Evolutionary conservation across 805 yeast genomes (phyloP).

Genomic region (Kodamaea hsintzibuensis): DNA sequence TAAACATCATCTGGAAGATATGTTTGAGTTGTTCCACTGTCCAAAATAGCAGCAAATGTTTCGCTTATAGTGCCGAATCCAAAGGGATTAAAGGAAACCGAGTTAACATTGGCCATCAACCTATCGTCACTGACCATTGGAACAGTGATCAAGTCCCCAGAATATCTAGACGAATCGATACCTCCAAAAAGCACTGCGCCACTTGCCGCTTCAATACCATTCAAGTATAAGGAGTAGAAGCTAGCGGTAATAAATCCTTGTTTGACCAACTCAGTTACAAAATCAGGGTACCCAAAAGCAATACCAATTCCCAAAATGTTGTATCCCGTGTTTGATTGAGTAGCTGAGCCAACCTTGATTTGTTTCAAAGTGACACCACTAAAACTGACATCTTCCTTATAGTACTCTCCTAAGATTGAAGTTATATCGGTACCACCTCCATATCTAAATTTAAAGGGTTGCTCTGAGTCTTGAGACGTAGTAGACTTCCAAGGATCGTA

Average conservation of each 20-base stretch:
- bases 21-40: slow-evolving; percentile 7
- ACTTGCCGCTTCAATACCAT: slow-evolving; percentile 14
- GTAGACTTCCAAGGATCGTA: neutral
- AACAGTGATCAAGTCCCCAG: slow-evolving; percentile 41
- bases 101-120: neutral
- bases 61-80: neutral
- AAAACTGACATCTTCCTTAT: slow-evolving; percentile 3
- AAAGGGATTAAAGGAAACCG: no score
- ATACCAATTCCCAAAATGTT: slow-evolving; percentile 13
- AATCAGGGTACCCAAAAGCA: slow-evolving; percentile 13
- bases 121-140: neutral
- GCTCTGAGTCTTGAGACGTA: neutral
- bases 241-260: slow-evolving; percentile 25
- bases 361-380: slow-evolving; percentile 8
- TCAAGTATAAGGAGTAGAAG: slow-evolving; percentile 26
- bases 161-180: slow-evolving; percentile 61
- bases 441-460: neutral
- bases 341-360: slow-evolving; percentile 5
- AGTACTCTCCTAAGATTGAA: slow-evolving; percentile 5
- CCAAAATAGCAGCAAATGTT: slow-evolving; percentile 25
- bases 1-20: slow-evolving; percentile 27
- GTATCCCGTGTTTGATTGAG: neutral
- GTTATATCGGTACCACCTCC: no score
- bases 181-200: slow-evolving; percentile 68
- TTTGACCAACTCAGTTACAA: slow-evolving; percentile 22